Evolutionary conservation across 345 rosid genomes (phyloP).

Genomic region (Sonneratia alba): DNA sequence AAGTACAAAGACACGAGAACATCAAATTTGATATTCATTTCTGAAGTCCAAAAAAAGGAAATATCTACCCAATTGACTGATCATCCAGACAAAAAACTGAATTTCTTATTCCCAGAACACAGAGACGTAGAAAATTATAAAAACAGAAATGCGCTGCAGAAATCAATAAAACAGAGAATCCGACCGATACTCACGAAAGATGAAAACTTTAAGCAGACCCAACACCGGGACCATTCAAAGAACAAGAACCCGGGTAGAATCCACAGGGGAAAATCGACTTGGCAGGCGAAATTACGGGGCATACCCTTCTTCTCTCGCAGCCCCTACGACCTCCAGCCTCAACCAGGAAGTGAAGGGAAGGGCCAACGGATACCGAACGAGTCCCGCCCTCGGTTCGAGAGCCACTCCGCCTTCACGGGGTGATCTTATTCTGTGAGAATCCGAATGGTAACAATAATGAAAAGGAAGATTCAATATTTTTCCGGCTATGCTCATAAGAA

Average conservation of each 20-base stretch:
- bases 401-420: not conserved
- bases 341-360: not conserved
- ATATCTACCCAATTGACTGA: not conserved
- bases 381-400: not conserved
- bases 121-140: not conserved
- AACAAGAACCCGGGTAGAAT: slow-evolving; percentile 9
- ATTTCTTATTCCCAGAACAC: not conserved
- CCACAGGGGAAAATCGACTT: not conserved
- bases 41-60: not conserved
- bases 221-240: not conserved
- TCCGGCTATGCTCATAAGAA: not conserved
- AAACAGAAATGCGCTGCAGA: not conserved
- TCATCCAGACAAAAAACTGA: not conserved
- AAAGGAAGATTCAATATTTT: not conserved
- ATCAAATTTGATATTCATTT: not conserved
- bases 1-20: not conserved
- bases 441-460: not conserved
- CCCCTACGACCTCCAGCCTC: not conserved
- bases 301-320: not conserved
- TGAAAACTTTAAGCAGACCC: slow-evolving; percentile 3
- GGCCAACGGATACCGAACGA: too few relatives aligned
- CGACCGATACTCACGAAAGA: not conserved
- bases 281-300: not conserved
- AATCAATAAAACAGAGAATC: slow-evolving; percentile 6
- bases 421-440: not conserved